Base-by-base conservation (phyloP, 2,329 filamentous ascomycete species). In the Aspergillus novoparasiticus region DNA sequence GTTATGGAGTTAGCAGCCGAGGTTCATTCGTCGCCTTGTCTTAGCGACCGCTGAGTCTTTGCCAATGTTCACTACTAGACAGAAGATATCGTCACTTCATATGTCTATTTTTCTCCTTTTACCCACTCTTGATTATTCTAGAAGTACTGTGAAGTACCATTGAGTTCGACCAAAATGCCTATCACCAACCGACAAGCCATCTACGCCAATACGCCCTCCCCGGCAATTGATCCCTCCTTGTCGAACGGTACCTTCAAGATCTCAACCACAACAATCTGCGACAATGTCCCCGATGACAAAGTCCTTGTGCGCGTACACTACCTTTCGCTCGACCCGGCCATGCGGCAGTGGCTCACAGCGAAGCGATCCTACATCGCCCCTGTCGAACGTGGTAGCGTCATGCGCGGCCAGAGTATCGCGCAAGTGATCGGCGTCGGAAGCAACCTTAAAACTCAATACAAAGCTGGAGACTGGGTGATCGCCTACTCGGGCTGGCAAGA, bases 271-370 rank as follows among this genome's bases (percentile, higher is more conserved):
- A 59, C 71, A 54, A 66, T 70, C 57, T 64, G 71, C 23, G 69
- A 71, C 54, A 62, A 73, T 69, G 69, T 77, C 16, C 74, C 75
- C 11, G 65, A 74, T 80, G 88, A 88, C 67, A 79, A 92, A 72
- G 81, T 92, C 60, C 82, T 92, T 63, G 80, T 84, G 62, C 79
- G 82, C 62, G 79, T 79, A 2, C 80, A 90, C 64, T 92, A 91
- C 72, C 82, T 91, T 51, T 89, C 87, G 11, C 82, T 92, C 45
- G 90, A 92, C 76, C 90, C 90, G 1, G 89, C 90, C n/a, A 92
- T 92, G 89, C 85, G 90, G 69, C 87, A 87, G 63, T 92, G 89
- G 89, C 77, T 93, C 23, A 89, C 79, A 64, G 82, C 81, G 57
- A 78, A 79, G 43, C 80, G 85, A 34, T 86, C 89, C 1, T 93